Evolutionary conservation across 371 early-diverging fungal species (phyloP).

Genomic region (Mortierella sp.): DNA sequence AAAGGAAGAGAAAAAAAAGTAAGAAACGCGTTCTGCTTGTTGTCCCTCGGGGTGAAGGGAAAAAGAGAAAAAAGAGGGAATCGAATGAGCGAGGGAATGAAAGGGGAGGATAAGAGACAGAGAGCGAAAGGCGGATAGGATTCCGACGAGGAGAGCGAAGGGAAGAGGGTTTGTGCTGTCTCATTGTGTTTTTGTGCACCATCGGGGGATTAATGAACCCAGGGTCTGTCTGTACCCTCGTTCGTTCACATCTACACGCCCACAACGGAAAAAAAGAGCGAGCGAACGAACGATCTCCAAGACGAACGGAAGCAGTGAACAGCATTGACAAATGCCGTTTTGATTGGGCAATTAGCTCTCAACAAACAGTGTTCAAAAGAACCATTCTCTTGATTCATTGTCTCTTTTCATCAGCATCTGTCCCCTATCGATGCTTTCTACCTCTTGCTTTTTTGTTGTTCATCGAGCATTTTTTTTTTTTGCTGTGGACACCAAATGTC

Average conservation of each 20-base stretch:
- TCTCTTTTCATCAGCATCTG: no score
- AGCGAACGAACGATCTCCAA: neutral
- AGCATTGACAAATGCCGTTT: no score
- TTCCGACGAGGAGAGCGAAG: neutral
- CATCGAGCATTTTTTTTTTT: no score
- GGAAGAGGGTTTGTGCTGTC: neutral
- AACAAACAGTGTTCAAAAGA: no score
- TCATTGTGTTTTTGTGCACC: neutral
- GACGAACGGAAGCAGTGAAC: no score
- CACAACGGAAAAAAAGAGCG: neutral
- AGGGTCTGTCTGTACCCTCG: neutral
- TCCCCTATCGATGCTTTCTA: no score
- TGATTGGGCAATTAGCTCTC: no score
- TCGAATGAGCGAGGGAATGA: neutral
- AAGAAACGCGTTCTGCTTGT: neutral
- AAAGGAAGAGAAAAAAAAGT: neutral
- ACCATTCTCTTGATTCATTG: no score
- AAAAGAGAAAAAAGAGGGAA: neutral
- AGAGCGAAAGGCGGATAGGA: neutral
- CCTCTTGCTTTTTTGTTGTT: no score
- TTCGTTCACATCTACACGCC: no score
- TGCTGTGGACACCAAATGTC: no score
- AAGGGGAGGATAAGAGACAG: neutral
- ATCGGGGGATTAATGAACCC: conserved; percentile 10
- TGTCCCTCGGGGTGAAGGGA: neutral